A percentile compares a stretch with the other conserved stretches of the same genome.
Evolutionary conservation across 768 basidiomycete genomes (phyloP).

Genomic region (Podaxis pistillaris): DNA sequence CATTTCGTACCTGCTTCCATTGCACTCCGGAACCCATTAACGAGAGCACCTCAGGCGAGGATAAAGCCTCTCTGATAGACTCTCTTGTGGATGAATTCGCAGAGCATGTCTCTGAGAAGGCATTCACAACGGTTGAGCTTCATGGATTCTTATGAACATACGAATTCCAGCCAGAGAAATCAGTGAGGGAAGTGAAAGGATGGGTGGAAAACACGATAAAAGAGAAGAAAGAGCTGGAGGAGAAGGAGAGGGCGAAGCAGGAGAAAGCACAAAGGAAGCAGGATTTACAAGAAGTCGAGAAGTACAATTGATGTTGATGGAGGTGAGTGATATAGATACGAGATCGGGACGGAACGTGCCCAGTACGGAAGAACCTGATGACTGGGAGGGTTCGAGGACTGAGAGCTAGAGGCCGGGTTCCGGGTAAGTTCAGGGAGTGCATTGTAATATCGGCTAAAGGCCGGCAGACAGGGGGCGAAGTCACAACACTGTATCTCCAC

Average conservation of each 20-base stretch:
- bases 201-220: constrained; percentile 41
- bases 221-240: constrained; percentile 31
- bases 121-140: constrained; percentile 57
- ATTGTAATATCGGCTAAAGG: too few relatives aligned
- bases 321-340: constrained; percentile 16
- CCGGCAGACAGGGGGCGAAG: constrained; percentile 5
- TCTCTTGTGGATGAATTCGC: constrained; percentile 42
- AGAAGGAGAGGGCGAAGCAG: constrained; percentile 26
- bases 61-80: constrained; percentile 20
- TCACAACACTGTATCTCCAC: too few relatives aligned
- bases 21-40: constrained; percentile 16
- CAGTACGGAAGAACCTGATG: background rate
- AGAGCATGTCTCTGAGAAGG: constrained; percentile 36
- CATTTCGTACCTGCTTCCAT: constrained; percentile 21
- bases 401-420: constrained; percentile 14
- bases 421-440: background rate
- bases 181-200: constrained; percentile 26
- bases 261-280: constrained; percentile 24
- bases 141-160: constrained; percentile 53
- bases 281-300: constrained; percentile 23
- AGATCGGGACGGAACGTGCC: background rate
- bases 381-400: too few relatives aligned
- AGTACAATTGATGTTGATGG: constrained; percentile 24
- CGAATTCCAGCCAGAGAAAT: constrained; percentile 35
- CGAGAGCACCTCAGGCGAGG: constrained; percentile 6